These are phyloP conservation scores for Trametes meyenii DNA, from an alignment of 768 basidiomycete genomes.

Conservation along the genomic window DNA sequence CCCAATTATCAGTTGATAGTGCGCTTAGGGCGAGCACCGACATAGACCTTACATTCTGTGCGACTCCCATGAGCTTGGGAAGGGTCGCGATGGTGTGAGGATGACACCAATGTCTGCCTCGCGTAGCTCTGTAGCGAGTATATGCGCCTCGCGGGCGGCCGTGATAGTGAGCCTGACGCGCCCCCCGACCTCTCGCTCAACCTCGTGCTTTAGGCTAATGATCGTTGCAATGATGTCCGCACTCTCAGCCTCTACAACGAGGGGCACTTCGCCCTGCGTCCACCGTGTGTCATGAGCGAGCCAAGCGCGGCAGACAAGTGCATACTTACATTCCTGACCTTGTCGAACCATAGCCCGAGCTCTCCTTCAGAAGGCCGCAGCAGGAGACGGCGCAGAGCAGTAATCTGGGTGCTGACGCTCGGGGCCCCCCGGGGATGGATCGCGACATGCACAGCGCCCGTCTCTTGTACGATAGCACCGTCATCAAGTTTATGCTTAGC, in stretches of 20 bases:
- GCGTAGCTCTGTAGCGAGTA: slow-evolving; percentile 74
- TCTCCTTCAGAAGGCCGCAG: slow-evolving; percentile 43
- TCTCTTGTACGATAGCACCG: slow-evolving; percentile 67
- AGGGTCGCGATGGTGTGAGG: slow-evolving; percentile 65
- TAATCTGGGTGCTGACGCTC: slow-evolving; percentile 72
- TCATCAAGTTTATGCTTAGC: slow-evolving; percentile 58
- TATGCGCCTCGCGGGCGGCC: slow-evolving; percentile 68
- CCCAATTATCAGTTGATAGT: no score
- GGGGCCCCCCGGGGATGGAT: slow-evolving; percentile 48
- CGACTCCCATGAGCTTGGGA: slow-evolving; percentile 72
- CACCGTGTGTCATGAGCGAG: background rate
- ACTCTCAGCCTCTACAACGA: slow-evolving; percentile 64
- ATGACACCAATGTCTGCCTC: slow-evolving; percentile 72
- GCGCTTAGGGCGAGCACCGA: no score
- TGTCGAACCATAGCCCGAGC: slow-evolving; percentile 37
- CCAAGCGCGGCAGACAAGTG: no score
- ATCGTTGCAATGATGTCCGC: slow-evolving; percentile 73
- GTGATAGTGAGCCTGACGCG: slow-evolving; percentile 52
- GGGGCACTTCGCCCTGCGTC: slow-evolving; percentile 53
- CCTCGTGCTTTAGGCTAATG: slow-evolving; percentile 63
- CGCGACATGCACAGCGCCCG: slow-evolving; percentile 67
- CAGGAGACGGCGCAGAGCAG: slow-evolving; percentile 58
- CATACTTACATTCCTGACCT: slow-evolving; percentile 48
- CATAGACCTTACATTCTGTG: slow-evolving; percentile 52
- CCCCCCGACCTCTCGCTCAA: slow-evolving; percentile 47